Base-by-base conservation (phyloP, 192 early-diverging fungal genomes). In the Backusella luteola region DNA sequence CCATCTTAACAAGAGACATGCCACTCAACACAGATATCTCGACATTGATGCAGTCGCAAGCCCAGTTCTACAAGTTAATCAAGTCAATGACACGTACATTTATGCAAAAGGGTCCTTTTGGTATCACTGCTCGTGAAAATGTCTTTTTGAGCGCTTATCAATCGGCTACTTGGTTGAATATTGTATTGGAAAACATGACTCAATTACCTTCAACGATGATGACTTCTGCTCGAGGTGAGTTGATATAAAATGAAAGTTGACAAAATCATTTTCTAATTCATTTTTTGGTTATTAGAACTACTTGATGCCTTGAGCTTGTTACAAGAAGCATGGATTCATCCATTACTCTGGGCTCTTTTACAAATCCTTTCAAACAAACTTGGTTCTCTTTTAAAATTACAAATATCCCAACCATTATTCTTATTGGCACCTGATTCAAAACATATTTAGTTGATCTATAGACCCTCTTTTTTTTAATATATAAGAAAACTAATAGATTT, bases 61-160 rank as follows among this genome's bases (percentile, higher is more conserved):
- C 38, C 26, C 23, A 26, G 4, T 67, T 74, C n/a, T 41, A 42
- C 66, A 17, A 74, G 38, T 41, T 19, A 19, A 23, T 59, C 15
- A 74, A 74, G 35, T 26, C 53, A 32, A 67, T 67, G 63, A 11
- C 35, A 19, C 53, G 56, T 17, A 59, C 52, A 34, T 41, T 49
- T 35, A 78, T 73, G 67, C 46, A 78, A 6, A 36, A 66, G 59
- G 77, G 77, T 34, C 77, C 77, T 44, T 73, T 59, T 67, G 77
- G 77, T 72, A 73, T 78, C n/a, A 66, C 71, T 11, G 59, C 77
- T n/a, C 69, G 71, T 14, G 29, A 46, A 34, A 9, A 38, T 73
- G 49, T 78, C 29, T 78, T 78, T 66, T 49, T 46, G 29, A 12
- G 59, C 9, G 44, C 59, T 21, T 78, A 78, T 32, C 52, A 71